Percentiles rank a stretch among this genome's conserved stretches.
Evolutionary conservation across 306 rosid species (phyloP).

Genomic region (Herpetospermum pedunculosum): DNA sequence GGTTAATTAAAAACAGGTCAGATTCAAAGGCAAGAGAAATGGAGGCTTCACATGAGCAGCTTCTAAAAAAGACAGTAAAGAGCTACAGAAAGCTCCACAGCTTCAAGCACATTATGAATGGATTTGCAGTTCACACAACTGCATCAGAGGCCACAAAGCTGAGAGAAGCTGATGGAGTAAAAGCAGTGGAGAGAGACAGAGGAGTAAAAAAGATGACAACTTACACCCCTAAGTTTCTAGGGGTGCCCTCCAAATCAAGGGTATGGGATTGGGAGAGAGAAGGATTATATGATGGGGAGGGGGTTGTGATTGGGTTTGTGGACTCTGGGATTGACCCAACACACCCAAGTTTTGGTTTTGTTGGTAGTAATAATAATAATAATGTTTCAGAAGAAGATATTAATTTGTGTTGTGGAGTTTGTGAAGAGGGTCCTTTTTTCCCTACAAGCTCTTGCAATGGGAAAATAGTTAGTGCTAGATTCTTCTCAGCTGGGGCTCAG

Average conservation of each 20-base stretch:
- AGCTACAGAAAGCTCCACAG: conserved; percentile 62
- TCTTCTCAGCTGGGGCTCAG: conserved; percentile 70
- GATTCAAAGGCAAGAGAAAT: too few species aligned
- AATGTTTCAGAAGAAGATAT: neutral
- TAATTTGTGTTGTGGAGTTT: conserved; percentile 23
- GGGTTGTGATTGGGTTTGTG: conserved; percentile 63
- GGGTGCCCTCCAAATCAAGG: conserved; percentile 16
- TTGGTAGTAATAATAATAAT: conserved; percentile 3
- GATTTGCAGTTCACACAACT: conserved; percentile 68
- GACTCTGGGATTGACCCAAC: conserved; percentile 68
- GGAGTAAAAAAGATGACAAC: conserved; percentile 45
- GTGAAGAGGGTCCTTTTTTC: conserved; percentile 54
- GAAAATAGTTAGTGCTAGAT: conserved; percentile 59
- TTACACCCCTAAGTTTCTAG: conserved; percentile 33
- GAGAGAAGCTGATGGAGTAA: conserved; percentile 18
- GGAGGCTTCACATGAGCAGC: conserved; percentile 41
- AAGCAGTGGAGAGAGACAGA: conserved; percentile 38
- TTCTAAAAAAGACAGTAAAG: conserved; percentile 41
- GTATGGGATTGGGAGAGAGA: conserved; percentile 39
- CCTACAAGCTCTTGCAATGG: conserved; percentile 50
- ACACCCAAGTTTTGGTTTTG: conserved; percentile 62
- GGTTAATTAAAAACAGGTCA: too few species aligned
- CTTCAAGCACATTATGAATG: conserved; percentile 58
- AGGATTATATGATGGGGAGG: too few species aligned
- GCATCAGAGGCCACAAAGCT: conserved; percentile 52